Base-by-base conservation (phyloP, 805 yeast species). In the Metschnikowia borealis region DNA sequence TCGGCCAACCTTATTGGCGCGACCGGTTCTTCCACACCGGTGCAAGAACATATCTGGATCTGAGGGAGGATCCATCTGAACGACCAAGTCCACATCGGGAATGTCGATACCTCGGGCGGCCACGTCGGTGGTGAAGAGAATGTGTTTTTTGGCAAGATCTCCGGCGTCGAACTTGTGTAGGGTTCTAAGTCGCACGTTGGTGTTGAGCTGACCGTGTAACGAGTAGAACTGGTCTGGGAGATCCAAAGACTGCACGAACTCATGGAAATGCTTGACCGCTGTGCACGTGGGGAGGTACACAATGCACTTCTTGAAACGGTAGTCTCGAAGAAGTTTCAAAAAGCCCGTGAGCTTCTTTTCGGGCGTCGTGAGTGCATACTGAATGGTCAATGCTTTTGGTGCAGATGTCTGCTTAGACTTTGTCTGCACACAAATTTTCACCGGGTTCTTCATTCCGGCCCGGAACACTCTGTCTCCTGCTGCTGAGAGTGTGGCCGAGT, bases 71-170 rank as follows among this genome's bases (percentile, higher is more conserved):
- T 94, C 98, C 21, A 92, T 59, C 64, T 94, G 99, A n/a, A 94
- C 71, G 3, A 92, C 98, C 23, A 91, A 69, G 62, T 94, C 98
- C 8, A 94, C 97, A 48, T 91, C 94, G 0, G 96, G 96, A 29
- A 94, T 85, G 71, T 94, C 99, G 20, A 94, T 80, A 39, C 99
- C 99, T 63, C 99, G 78, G 0, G 98, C 97, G 0, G 99, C 97
- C n/a, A 94, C 97, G 74, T 94, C 99, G 0, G 99, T 94, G 1
- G 99, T 90, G 68, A 94, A 71, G 21, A 94, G 68, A 0, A 92
- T 80, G 8, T 84, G 74, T 55, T 82, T 84, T 2, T 68, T 67
- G 6, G 63, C 61, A 1, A 64, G 53, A 42, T 71, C 77, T 4
- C 78, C 74, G 1, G 76, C 75, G 0, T 83, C 64, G 62, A 92